Evolutionary conservation across 2,329 filamentous ascomycete species (phyloP), one percentile per base, ranked within the genome.

Genomic region (Neobulgaria alba): DNA sequence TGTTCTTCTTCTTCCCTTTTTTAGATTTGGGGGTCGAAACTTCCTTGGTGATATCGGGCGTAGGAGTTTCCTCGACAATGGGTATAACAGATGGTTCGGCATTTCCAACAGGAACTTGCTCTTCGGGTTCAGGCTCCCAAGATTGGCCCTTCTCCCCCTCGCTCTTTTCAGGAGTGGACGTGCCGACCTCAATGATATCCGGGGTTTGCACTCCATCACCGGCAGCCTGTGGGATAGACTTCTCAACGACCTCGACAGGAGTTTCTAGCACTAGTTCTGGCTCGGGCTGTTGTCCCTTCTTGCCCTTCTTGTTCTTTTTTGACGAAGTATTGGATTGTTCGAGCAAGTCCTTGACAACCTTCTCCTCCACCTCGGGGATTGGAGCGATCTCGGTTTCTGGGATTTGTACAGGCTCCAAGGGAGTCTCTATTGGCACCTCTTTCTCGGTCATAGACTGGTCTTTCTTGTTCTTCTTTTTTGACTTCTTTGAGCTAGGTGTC

Each of bases 1-100:
- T 35, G 5, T 41, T 41, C 17, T 35, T 33, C 30, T 41, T 41
- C 36, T 43, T 29, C 15, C 35, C 31, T 32, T 33, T 41, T 30
- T 39, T 43, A 31, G 39, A 43, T 35, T 39, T 40, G 21, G 42
- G 16, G 4, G 23, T 7, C 5, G 29, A 26, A 19, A 21, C 17
- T 33, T 50, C 39, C 15, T 33, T 23, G 4, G 14, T 19, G 16
- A 31, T 4, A 10, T 43, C 29, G n/a, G 23, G 23, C 7, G 23
- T 26, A 26, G 7, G 23, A 12, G 7, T 26, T 12, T 26, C 23
- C 7, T 26, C 23, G 12, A 26, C 12, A 12, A 26, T n/a, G 4
- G 19, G 32, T 29, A 14, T 10, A 15, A 26, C 23, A 7, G 12
- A 26, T 7, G 23, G 12, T 26, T 26, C 23, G 12, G 23, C 23